Percentiles rank a stretch among this genome's conserved stretches.
These are phyloP conservation scores for Saccharomyces kudriavzevii DNA, from an alignment of 805 yeast genomes.

Conservation along the genomic window DNA sequence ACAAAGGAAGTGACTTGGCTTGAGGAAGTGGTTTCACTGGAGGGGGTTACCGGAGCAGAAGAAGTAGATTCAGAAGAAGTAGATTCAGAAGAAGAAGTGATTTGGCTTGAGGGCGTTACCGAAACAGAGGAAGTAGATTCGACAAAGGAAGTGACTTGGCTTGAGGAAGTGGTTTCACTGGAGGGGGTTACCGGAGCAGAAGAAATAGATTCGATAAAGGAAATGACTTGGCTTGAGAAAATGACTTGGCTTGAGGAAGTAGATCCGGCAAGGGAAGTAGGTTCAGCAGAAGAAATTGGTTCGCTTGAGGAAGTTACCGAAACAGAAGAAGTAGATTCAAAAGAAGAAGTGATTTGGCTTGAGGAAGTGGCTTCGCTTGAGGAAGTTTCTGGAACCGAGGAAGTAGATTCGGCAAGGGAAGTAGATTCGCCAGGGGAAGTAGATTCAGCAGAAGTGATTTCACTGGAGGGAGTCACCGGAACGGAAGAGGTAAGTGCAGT, in stretches of 20 bases:
- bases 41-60: too few relatives aligned
- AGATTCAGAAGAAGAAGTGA: too few relatives aligned
- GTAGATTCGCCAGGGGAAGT: background rate
- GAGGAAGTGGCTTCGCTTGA: background rate
- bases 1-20: too few relatives aligned
- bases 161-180: too few relatives aligned
- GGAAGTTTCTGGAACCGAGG: background rate
- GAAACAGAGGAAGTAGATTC: too few relatives aligned
- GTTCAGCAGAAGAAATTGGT: background rate
- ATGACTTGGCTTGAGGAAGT: background rate
- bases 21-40: too few relatives aligned
- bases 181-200: background rate
- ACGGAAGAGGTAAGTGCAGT: background rate
- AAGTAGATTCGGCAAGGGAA: background rate
- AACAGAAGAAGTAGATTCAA: background rate
- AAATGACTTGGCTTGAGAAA: background rate
- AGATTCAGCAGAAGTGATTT: background rate
- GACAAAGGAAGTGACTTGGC: too few relatives aligned
- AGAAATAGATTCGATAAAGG: background rate
- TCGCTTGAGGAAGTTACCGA: background rate
- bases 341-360: background rate
- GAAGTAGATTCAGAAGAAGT: too few relatives aligned
- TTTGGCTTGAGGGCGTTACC: too few relatives aligned
- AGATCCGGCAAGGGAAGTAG: background rate
- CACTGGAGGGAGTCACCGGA: background rate